These are phyloP conservation scores for Harringtonia lauricola DNA, from an alignment of 2,329 filamentous ascomycete genomes.

Conservation along the genomic window DNA sequence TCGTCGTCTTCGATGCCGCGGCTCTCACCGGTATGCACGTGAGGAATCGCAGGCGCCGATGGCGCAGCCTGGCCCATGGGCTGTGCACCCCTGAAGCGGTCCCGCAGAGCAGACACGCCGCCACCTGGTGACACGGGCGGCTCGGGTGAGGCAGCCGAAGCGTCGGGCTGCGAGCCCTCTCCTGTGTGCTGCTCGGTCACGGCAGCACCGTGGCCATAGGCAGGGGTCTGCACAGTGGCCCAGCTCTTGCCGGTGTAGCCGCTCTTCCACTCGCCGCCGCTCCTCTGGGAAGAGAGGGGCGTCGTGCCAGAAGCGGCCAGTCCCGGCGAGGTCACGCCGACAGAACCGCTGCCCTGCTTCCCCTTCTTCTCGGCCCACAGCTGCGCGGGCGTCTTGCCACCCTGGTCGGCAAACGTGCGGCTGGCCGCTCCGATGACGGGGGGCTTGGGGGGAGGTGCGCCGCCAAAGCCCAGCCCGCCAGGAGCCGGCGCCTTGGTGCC, in stretches of 20 bases:
- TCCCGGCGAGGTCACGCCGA: constrained; percentile 17
- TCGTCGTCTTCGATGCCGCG: constrained; percentile 18
- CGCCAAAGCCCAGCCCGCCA: constrained; percentile 50
- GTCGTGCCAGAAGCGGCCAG: constrained; percentile 29
- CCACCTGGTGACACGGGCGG: constrained; percentile 43
- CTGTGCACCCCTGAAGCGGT: constrained; percentile 70
- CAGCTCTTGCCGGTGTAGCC: constrained; percentile 84
- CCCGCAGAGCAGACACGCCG: constrained; percentile 63
- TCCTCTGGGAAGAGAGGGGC: constrained; percentile 49
- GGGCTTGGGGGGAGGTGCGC: constrained; percentile 47
- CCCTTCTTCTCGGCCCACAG: constrained; percentile 98
- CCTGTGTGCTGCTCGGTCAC: constrained; percentile 54
- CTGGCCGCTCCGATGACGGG: constrained; percentile 69
- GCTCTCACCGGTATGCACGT: constrained; percentile 20
- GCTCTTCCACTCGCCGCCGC: constrained; percentile 80
- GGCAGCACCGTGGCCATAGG: constrained; percentile 52
- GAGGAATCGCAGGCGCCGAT: constrained; percentile 18
- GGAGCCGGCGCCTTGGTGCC: constrained; percentile 87
- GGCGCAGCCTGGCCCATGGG: constrained; percentile 48
- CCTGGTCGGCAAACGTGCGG: constrained; percentile 87
- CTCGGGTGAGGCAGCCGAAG: constrained; percentile 26
- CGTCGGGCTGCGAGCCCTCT: constrained; percentile 24
- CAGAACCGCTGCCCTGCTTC: constrained; percentile 48
- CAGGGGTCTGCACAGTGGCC: constrained; percentile 68
- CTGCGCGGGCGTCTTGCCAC: constrained; percentile 92